These are phyloP conservation scores for Phlegmacium glaucopus DNA, from an alignment of 768 basidiomycete genomes.

Conservation along the genomic window DNA sequence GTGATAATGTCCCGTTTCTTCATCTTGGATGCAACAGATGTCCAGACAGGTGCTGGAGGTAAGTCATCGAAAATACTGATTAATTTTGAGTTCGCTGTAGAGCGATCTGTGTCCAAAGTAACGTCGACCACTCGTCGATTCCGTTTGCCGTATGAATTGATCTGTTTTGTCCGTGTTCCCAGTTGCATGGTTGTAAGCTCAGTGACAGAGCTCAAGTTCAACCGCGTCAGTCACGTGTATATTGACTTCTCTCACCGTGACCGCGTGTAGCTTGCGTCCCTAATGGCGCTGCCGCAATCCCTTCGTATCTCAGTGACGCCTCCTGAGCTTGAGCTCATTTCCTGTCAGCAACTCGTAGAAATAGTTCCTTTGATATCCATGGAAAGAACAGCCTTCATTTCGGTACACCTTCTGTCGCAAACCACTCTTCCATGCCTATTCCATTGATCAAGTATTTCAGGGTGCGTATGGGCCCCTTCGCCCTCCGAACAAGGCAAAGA, in stretches of 20 bases:
- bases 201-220: not conserved
- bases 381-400: conserved; percentile 90
- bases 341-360: conserved; percentile 80
- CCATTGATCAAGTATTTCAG: conserved; percentile 39
- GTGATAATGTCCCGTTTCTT: conserved; percentile 42
- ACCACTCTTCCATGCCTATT: conserved; percentile 6
- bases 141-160: conserved; percentile 64
- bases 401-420: conserved; percentile 44
- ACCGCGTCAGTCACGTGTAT: not conserved
- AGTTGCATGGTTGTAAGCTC: conserved; percentile 40
- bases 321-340: conserved; percentile 84
- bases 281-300: conserved; percentile 76
- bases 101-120: conserved; percentile 20
- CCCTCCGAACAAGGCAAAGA: conserved; percentile 77
- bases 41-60: conserved; percentile 35
- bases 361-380: conserved; percentile 87
- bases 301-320: conserved; percentile 75
- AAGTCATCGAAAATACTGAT: conserved; percentile 42
- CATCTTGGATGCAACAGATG: conserved; percentile 41
- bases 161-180: conserved; percentile 59
- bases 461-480: conserved; percentile 91
- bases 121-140: conserved; percentile 56
- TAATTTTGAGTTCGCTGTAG: conserved; percentile 25
- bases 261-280: not conserved
- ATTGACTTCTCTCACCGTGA: not conserved